Base-by-base conservation (phyloP, 1,284 basidiomycete species). In the Marasmius sp. region DNA sequence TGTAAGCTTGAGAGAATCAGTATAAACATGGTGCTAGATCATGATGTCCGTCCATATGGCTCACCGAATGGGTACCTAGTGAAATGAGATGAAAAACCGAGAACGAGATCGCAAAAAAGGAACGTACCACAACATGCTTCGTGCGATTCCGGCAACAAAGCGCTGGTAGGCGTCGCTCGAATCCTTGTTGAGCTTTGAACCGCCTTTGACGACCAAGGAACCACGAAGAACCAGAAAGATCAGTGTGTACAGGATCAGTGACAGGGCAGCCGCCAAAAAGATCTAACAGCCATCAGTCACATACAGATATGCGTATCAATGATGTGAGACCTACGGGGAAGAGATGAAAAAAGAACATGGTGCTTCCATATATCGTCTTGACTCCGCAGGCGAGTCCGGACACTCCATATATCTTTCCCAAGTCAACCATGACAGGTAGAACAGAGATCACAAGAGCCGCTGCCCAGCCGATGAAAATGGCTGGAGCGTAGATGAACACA, bases 101-200 rank as follows among this genome's bases (percentile, higher is more conserved):
- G 7, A 51, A 61, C 20, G 22, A 34, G 5, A 39, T 54, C 36
- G 9, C 39, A 61, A 49, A 66, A 39, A n/a, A 39, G 59, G 16
- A 14, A 67, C 82, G 61, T 66, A 89, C 89, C 87, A 91, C 50
- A 91, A 74, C 85, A 91, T 86, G 64, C 82, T 86, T 61, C 79
- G 78, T 34, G 86, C 81, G 57, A 91, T 79, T 20, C 80, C 77
- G 43, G 77, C 76, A 34, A 91, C 77, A 68, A 90, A 89, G 22
- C 76, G 79, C 61, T 83, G 80, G 68, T 89, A 89, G 59, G 82
- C 78, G 59, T 81, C 79, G 6, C 66, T 73, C 62, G 71, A 67
- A 54, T 79, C 75, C 45, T 81, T 72, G 34, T 79, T 79, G 64
- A 87, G 64, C 67, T 78, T 83, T 43, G 86, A 67, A 18, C 82